Conservation (phyloP, 257 asterid genomes). For the Misopates orontium region DNA sequence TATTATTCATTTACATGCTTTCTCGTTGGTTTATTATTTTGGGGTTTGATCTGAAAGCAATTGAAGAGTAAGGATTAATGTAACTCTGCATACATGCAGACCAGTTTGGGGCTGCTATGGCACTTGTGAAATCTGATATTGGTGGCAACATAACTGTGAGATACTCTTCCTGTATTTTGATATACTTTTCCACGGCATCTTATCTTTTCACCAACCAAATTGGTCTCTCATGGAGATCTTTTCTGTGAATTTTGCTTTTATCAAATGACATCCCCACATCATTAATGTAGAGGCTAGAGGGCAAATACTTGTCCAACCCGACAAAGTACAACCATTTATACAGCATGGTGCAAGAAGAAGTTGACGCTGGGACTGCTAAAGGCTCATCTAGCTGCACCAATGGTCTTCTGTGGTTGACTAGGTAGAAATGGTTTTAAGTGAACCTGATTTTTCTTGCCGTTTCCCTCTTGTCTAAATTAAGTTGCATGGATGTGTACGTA, state of each 20-base stretch:
- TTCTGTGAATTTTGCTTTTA: slow-evolving; percentile 7
- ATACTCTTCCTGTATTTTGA: slow-evolving; percentile 18
- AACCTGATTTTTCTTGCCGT: slow-evolving; percentile 16
- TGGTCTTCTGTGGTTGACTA: slow-evolving; percentile 98
- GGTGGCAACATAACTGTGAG: slow-evolving; percentile 90
- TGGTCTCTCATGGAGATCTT: slow-evolving; percentile 8
- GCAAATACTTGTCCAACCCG: slow-evolving; percentile 70
- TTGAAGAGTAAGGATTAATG: slow-evolving; percentile 14
- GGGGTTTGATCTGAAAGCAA: not conserved
- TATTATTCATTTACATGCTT: not conserved
- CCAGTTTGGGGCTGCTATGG: slow-evolving; percentile 94
- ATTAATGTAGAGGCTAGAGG: slow-evolving; percentile 73
- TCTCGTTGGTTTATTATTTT: not conserved
- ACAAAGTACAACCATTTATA: slow-evolving; percentile 65
- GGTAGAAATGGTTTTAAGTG: slow-evolving; percentile 44
- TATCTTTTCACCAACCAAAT: slow-evolving; percentile 8
- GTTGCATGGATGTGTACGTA: slow-evolving; percentile 10
- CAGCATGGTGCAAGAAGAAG: slow-evolving; percentile 88
- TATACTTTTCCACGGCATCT: slow-evolving; percentile 20
- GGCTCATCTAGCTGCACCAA: slow-evolving; percentile 94
- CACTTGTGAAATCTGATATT: slow-evolving; percentile 86
- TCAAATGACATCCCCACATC: slow-evolving; percentile 16
- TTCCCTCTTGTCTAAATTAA: slow-evolving; percentile 11
- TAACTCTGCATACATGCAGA: slow-evolving; percentile 43
- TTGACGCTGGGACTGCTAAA: slow-evolving; percentile 86